Evolutionary conservation across 495 filamentous ascomycete species (phyloP).

Genomic region (Neurospora terricola): DNA sequence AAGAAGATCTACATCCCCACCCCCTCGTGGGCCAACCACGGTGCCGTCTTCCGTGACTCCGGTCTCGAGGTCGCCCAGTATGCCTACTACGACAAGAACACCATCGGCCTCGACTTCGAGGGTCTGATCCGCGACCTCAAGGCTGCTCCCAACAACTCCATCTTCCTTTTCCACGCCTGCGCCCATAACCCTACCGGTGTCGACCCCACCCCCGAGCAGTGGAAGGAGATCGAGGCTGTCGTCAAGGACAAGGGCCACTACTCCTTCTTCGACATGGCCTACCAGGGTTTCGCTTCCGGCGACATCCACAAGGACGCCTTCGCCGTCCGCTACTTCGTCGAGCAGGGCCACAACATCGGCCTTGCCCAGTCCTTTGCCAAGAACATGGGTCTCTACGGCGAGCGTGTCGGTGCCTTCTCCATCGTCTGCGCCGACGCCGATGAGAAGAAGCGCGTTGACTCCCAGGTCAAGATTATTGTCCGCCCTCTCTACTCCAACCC

Average conservation of each 20-base stretch:
- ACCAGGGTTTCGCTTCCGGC: slow-evolving; percentile 95
- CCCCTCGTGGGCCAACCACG: slow-evolving; percentile 98
- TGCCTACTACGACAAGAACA: slow-evolving; percentile 98
- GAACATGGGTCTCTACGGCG: slow-evolving; percentile 99
- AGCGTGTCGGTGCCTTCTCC: slow-evolving; percentile 96
- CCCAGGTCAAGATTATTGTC: slow-evolving; percentile 96
- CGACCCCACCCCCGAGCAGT: slow-evolving; percentile 87
- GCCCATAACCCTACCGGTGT: slow-evolving; percentile 98
- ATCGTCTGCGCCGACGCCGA: slow-evolving; percentile 73
- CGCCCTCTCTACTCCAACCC: slow-evolving; percentile 98
- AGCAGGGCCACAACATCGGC: slow-evolving; percentile 80
- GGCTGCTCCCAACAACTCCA: slow-evolving; percentile 72
- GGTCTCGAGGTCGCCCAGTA: slow-evolving; percentile 86
- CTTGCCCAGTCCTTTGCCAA: slow-evolving; percentile 96
- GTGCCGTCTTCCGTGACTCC: slow-evolving; percentile 89
- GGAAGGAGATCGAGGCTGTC: slow-evolving; percentile 82
- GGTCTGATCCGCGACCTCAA: slow-evolving; percentile 89
- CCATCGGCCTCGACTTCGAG: slow-evolving; percentile 94
- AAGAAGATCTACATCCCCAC: slow-evolving; percentile 95
- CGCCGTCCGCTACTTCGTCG: slow-evolving; percentile 81
- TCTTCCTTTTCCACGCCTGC: slow-evolving; percentile 91
- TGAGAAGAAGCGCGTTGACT: slow-evolving; percentile 94
- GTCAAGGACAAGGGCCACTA: slow-evolving; percentile 86
- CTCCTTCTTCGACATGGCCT: slow-evolving; percentile 99
- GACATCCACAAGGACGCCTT: slow-evolving; percentile 90